Evolutionary conservation across 192 early-diverging fungal species (phyloP).

Genomic region (Bifiguratus adelaidae): DNA sequence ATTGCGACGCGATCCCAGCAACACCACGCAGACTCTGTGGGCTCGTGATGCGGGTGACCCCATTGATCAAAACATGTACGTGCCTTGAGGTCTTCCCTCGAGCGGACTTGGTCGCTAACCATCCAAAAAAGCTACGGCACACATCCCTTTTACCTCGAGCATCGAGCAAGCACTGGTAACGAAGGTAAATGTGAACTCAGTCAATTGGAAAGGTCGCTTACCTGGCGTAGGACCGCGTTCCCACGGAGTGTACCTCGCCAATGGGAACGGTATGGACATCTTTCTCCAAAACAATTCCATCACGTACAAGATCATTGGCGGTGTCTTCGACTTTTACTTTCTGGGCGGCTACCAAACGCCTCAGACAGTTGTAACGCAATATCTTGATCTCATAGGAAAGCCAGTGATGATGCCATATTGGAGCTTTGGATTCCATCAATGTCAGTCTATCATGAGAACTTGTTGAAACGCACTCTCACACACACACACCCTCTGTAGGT

Average conservation of each 20-base stretch:
- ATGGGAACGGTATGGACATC: constrained; percentile 64
- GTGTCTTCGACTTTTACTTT: constrained; percentile 55
- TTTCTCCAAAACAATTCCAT: constrained; percentile 21
- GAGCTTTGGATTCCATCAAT: constrained; percentile 55
- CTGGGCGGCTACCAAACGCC: constrained; percentile 23
- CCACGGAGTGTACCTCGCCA: constrained; percentile 43
- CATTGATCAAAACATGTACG: too few species aligned
- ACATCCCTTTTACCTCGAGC: constrained; percentile 54
- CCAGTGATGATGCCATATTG: too few species aligned
- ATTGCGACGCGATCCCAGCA: too few species aligned
- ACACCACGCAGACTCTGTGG: constrained; percentile 15
- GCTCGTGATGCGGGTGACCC: constrained; percentile 26
- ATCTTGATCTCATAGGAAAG: constrained; percentile 53
- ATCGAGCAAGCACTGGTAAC: constrained; percentile 32
- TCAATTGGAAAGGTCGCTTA: too few species aligned
- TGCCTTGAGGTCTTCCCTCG: too few species aligned
- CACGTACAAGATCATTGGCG: constrained; percentile 55
- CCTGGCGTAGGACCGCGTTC: too few species aligned
- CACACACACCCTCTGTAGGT: too few species aligned
- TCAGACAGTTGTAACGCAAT: constrained; percentile 30
- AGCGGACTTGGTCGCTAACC: too few species aligned
- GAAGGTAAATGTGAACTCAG: too few species aligned
- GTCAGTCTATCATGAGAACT: too few species aligned
- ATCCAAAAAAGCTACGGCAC: constrained; percentile 51
- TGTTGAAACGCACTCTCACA: too few species aligned